Percentiles rank a stretch among this genome's conserved stretches.
phyloP scores from a whole-genome alignment of 2,329 filamentous ascomycete genomes.

The Magnaporthiopsis rhizophila region DNA sequence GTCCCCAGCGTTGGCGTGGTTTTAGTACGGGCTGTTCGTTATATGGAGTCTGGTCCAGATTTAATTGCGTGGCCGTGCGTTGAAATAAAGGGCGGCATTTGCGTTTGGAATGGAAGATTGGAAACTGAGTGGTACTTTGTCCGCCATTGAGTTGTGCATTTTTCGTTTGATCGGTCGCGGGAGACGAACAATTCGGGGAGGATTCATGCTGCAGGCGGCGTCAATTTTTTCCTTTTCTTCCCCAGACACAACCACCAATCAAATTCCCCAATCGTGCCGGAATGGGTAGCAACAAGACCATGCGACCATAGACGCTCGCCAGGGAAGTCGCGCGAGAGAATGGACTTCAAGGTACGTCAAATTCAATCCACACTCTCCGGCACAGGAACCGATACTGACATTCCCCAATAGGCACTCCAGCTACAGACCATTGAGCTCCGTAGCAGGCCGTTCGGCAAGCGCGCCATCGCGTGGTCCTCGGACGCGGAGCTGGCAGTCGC shows the following conservation, averaged over 20 bases:
- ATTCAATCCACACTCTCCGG: neutral
- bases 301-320: neutral
- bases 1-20: neutral
- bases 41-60: neutral
- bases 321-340: neutral
- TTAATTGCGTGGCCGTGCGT: too few species aligned
- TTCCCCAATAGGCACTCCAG: constrained; percentile 2
- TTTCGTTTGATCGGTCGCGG: too few species aligned
- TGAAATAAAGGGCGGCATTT: too few species aligned
- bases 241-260: too few species aligned
- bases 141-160: too few species aligned
- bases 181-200: too few species aligned
- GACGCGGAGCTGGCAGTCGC: constrained; percentile 50
- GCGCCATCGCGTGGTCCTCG: constrained; percentile 44
- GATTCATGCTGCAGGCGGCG: too few species aligned
- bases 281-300: neutral
- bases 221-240: too few species aligned
- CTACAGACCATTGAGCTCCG: constrained; percentile 14
- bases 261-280: too few species aligned
- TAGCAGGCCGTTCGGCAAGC: constrained; percentile 21
- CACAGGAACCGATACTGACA: neutral
- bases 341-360: neutral
- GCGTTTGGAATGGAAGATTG: too few species aligned
- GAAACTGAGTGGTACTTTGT: too few species aligned
- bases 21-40: neutral